Percentiles rank a stretch among this genome's conserved stretches.
These are phyloP conservation scores for Diutina mesorugosa DNA, from an alignment of 1,139 yeast species.

Conservation along the genomic window DNA sequence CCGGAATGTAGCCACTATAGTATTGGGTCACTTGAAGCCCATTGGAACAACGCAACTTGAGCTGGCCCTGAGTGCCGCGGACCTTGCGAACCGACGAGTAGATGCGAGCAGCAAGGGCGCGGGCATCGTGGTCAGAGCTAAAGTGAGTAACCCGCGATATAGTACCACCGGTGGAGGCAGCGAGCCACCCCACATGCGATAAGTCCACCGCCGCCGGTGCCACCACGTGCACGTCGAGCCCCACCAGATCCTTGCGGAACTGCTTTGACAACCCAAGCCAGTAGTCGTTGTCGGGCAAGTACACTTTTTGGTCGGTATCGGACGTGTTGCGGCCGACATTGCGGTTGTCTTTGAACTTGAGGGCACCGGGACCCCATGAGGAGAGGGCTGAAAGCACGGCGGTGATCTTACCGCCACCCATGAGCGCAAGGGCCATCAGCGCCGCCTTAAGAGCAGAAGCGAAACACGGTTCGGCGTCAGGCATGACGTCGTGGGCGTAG, in stretches of 20 bases:
- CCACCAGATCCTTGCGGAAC: slow-evolving; percentile 48
- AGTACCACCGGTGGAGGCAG: slow-evolving; percentile 63
- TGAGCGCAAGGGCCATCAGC: slow-evolving; percentile 42
- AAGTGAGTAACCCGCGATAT: slow-evolving; percentile 58
- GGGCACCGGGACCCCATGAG: slow-evolving; percentile 74
- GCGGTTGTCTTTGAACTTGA: slow-evolving; percentile 37
- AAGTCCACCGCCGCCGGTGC: slow-evolving; percentile 59
- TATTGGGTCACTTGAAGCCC: slow-evolving; percentile 80
- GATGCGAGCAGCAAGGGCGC: slow-evolving; percentile 50
- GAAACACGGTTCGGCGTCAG: slow-evolving; percentile 59
- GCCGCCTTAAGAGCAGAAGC: slow-evolving; percentile 75
- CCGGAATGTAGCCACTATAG: slow-evolving; percentile 35
- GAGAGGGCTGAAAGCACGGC: slow-evolving; percentile 62
- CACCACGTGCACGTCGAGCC: slow-evolving; percentile 66
- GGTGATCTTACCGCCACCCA: slow-evolving; percentile 75
- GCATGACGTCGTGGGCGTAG: slow-evolving; percentile 20
- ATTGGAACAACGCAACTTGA: slow-evolving; percentile 78
- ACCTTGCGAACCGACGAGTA: slow-evolving; percentile 26
- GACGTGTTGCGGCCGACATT: slow-evolving; percentile 28
- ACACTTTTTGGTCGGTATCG: slow-evolving; percentile 41
- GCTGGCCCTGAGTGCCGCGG: slow-evolving; percentile 67
- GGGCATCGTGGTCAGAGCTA: slow-evolving; percentile 57
- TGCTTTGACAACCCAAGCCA: slow-evolving; percentile 51
- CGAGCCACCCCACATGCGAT: slow-evolving; percentile 58
- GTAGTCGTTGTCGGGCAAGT: slow-evolving; percentile 49